phyloP scores from a whole-genome alignment of 805 yeast genomes.

The Ogataea degrootiae region DNA sequence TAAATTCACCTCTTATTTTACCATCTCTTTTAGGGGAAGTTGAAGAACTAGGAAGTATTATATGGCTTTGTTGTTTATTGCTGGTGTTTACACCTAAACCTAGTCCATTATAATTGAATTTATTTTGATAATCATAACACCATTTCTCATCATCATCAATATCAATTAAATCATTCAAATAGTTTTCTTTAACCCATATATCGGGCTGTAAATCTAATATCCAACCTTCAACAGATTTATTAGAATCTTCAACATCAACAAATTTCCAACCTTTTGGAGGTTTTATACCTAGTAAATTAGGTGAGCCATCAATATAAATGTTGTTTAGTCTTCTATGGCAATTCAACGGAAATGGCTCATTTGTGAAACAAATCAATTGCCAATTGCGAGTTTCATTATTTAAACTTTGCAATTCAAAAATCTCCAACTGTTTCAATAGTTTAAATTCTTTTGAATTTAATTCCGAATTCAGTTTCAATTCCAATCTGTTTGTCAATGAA shows the following conservation, averaged over 20 bases:
- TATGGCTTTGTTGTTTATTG: too few species aligned
- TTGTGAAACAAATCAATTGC: slow-evolving; percentile 57
- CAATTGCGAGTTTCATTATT: slow-evolving; percentile 49
- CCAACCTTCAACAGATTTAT: slow-evolving; percentile 45
- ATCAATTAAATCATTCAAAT: slow-evolving; percentile 46
- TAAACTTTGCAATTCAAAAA: slow-evolving; percentile 62
- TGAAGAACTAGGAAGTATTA: too few species aligned
- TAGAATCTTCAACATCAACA: slow-evolving; percentile 11
- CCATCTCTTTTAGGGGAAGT: slow-evolving; percentile 2
- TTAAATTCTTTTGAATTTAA: slow-evolving; percentile 34
- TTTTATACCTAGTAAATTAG: slow-evolving; percentile 35
- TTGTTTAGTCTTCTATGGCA: slow-evolving; percentile 34
- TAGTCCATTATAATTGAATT: slow-evolving; percentile 20
- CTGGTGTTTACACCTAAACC: slow-evolving; percentile 10
- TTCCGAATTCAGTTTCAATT: slow-evolving; percentile 36
- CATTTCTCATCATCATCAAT: slow-evolving; percentile 76
- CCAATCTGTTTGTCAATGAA: slow-evolving; percentile 45
- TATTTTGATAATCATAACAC: slow-evolving; percentile 61
- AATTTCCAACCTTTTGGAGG: slow-evolving; percentile 64
- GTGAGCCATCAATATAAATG: slow-evolving; percentile 25
- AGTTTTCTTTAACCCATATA: slow-evolving; percentile 55
- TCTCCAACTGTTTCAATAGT: slow-evolving; percentile 51
- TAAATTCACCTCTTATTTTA: slow-evolving; percentile 37
- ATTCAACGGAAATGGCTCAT: slow-evolving; percentile 49
- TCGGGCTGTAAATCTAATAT: slow-evolving; percentile 57